Base-by-base conservation (phyloP, 805 yeast genomes). In the Wickerhamiella hasegawae region DNA sequence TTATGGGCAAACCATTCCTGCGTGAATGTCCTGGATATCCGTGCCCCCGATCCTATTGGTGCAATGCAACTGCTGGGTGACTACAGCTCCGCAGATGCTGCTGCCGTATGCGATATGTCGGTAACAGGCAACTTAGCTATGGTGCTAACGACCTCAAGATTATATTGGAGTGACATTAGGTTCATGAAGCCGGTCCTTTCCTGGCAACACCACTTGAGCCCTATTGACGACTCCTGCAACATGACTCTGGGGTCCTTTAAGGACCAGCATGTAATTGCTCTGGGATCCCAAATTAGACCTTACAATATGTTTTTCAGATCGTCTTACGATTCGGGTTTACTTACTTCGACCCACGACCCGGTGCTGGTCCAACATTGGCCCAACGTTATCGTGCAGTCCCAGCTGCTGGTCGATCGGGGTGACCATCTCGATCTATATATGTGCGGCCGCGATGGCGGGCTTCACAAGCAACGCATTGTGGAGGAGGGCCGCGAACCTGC, bases 201-300 rank as follows among this genome's bases (percentile, higher is more conserved):
- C 0, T 79, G 92, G 85, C 76, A 74, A 40, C 94, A 83, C 52
- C 68, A 57, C 40, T 53, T 78, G 17, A 64, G 66, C 29, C 61
- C 66, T 5, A 42, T 51, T 1, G 93, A 81, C 44, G 65, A 67
- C 1, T 63, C 81, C 0, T 44, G 74, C 36, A 56, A 51, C 34
- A 37, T 77, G 35, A 42, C 51, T 2, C 48, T 64, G 2, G 49
- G 55, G 10, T 36, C 44, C 10, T 45, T 32, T n/a, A 23, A 28
- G 9, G 44, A 32, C 39, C 40, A 40, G 9, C 42, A 42, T 16
- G 34, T 45, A 20, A 49, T 52, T 0, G 35, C 53, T 5, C 16
- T 60, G 0, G 38, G 52, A 21, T 60, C 66, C 1, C 51, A 51
- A 18, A 21, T 50, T 5, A 44, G 49, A 6, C 65, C 67, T 1